phyloP scores from a whole-genome alignment of 345 rosid species.

The Boechera stricta region DNA sequence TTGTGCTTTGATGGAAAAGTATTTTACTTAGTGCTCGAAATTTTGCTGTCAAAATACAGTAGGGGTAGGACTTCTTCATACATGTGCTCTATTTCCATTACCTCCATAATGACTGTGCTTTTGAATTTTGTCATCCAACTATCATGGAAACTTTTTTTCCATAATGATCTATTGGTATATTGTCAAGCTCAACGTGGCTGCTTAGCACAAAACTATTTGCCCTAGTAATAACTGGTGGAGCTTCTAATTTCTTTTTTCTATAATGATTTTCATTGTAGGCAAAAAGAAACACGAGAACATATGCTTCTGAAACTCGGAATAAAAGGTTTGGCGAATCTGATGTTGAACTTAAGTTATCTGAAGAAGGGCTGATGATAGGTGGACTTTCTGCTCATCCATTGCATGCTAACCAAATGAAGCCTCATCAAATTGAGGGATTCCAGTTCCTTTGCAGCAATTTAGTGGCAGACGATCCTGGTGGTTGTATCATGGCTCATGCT shows the following conservation, averaged over 20 bases:
- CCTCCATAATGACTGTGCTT: constrained; percentile 14
- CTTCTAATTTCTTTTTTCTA: constrained; percentile 11
- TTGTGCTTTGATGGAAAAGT: constrained; percentile 16
- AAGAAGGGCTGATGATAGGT: constrained; percentile 61
- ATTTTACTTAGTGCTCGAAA: constrained; percentile 16
- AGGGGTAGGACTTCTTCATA: not conserved
- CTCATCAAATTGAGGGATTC: constrained; percentile 94
- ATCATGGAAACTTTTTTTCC: not conserved
- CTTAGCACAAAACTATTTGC: not conserved
- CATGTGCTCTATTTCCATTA: not conserved
- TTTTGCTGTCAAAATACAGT: not conserved
- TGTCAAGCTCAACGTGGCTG: not conserved
- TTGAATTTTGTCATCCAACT: not conserved
- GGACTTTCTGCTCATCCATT: constrained; percentile 85
- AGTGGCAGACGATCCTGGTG: constrained; percentile 81
- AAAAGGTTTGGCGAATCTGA: constrained; percentile 55
- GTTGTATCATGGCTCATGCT: constrained; percentile 97
- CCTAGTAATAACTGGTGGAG: constrained; percentile 2
- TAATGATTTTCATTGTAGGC: constrained; percentile 49
- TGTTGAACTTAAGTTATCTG: constrained; percentile 55
- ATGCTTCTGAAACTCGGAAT: constrained; percentile 53
- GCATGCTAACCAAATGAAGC: constrained; percentile 87
- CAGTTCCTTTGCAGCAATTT: constrained; percentile 85
- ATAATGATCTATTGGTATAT: constrained; percentile 10
- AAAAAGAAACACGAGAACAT: constrained; percentile 65